Conservation (phyloP, 2,329 filamentous ascomycete genomes). For the Fusarium foetens region DNA sequence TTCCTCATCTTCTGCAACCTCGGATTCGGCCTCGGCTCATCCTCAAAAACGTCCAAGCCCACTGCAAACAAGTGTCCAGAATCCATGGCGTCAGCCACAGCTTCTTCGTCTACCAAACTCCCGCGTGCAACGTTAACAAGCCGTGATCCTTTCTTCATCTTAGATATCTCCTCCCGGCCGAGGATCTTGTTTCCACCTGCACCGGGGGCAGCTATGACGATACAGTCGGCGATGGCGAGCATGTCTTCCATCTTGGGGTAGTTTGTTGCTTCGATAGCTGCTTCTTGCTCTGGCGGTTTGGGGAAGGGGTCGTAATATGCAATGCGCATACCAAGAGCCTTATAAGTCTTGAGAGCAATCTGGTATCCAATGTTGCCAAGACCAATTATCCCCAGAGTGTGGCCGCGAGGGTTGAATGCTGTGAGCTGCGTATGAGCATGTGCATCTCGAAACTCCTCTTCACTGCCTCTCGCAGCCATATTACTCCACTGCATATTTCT, state of each 20-base stretch:
- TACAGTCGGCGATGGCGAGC: constrained; percentile 19
- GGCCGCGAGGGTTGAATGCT: constrained; percentile 65
- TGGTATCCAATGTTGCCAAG: constrained; percentile 65
- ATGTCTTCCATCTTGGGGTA: constrained; percentile 7
- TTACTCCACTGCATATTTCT: constrained; percentile 66
- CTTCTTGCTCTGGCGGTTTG: constrained; percentile 54
- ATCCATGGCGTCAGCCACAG: constrained; percentile 31
- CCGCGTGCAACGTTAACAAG: constrained; percentile 64
- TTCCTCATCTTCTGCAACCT: constrained; percentile 47
- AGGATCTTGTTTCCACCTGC: constrained; percentile 22
- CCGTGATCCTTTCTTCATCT: constrained; percentile 62
- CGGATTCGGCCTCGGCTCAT: constrained; percentile 24
- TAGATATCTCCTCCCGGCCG: constrained; percentile 40
- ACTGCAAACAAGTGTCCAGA: constrained; percentile 18
- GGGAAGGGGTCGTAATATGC: constrained; percentile 61
- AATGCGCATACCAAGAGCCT: constrained; percentile 67
- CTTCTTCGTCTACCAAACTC: constrained; percentile 21
- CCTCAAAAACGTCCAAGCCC: constrained; percentile 44
- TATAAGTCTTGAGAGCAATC: constrained; percentile 65
- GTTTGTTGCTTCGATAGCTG: constrained; percentile 55
- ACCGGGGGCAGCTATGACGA: constrained; percentile 14
- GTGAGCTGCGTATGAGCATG: constrained; percentile 63
- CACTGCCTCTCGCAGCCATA: constrained; percentile 58
- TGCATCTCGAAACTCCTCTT: constrained; percentile 60
- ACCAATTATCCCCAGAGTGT: constrained; percentile 67